Percentiles rank a stretch among this genome's conserved stretches.
Conservation (phyloP, 2,329 filamentous ascomycete species). For the Fusarium beomiforme region DNA sequence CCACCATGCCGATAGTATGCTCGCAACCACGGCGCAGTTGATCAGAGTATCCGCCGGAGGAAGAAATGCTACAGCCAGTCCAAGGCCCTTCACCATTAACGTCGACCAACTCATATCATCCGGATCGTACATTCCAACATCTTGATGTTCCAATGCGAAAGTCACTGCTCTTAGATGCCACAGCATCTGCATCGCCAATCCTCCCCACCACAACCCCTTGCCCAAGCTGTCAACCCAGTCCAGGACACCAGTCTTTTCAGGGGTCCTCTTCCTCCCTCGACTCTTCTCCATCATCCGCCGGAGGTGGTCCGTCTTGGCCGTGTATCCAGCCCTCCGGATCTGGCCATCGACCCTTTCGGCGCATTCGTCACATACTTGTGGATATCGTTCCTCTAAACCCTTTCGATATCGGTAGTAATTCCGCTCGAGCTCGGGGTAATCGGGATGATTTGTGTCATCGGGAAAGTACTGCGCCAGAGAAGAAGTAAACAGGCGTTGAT, state of each 20-base stretch:
- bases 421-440: slow-evolving; percentile 74
- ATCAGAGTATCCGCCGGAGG: slow-evolving; percentile 55
- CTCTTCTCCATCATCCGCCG: slow-evolving; percentile 78
- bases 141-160: slow-evolving; percentile 39
- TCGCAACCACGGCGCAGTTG: slow-evolving; percentile 59
- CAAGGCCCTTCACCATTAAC: slow-evolving; percentile 21
- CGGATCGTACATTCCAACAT: slow-evolving; percentile 48
- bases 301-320: slow-evolving; percentile 84
- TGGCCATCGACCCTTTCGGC: slow-evolving; percentile 76
- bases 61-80: slow-evolving; percentile 43
- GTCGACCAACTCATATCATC: slow-evolving; percentile 42
- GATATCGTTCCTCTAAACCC: slow-evolving; percentile 83
- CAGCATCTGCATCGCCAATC: slow-evolving; percentile 56
- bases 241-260: slow-evolving; percentile 49
- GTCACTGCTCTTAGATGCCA: slow-evolving; percentile 59
- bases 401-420: slow-evolving; percentile 76
- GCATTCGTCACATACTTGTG: slow-evolving; percentile 86
- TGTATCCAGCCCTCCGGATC: slow-evolving; percentile 78
- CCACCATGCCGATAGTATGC: slow-evolving; percentile 70
- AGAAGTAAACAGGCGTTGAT: slow-evolving; percentile 83
- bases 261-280: slow-evolving; percentile 48
- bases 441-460: slow-evolving; percentile 69
- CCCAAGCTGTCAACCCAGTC: slow-evolving; percentile 57
- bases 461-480: slow-evolving; percentile 83
- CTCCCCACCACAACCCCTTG: slow-evolving; percentile 60